These are phyloP conservation scores for Agapanthus africanus DNA, from an alignment of 106 monocot species.

Conservation along the genomic window DNA sequence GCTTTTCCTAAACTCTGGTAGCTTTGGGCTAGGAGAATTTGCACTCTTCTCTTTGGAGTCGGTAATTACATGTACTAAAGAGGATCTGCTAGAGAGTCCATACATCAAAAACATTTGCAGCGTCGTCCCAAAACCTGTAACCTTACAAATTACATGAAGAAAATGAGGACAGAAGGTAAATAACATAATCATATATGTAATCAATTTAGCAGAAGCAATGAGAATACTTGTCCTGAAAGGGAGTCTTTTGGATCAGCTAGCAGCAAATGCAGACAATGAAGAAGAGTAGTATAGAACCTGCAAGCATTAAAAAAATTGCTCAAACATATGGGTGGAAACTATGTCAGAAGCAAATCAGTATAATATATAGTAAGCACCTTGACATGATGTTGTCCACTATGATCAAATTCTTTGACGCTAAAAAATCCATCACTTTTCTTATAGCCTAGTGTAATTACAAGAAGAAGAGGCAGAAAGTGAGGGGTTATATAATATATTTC, in stretches of 20 bases:
- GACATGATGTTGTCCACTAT: conserved; percentile 68
- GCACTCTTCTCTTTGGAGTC: conserved; percentile 28
- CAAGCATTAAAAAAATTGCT: conserved; percentile 16
- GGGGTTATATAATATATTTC: not conserved
- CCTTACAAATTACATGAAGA: conserved; percentile 39
- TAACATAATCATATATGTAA: not conserved
- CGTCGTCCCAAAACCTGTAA: conserved; percentile 64
- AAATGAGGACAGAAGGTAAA: not conserved
- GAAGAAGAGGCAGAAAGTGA: not conserved
- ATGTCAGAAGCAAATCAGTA: not conserved
- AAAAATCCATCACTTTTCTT: conserved; percentile 73
- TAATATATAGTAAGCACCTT: conserved; percentile 40
- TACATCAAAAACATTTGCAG: conserved; percentile 81
- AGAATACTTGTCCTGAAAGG: conserved; percentile 72
- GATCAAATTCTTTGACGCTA: conserved; percentile 62
- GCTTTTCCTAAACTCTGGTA: conserved; percentile 24
- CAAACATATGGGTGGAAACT: not conserved
- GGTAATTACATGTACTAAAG: conserved; percentile 13
- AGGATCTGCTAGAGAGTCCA: conserved; percentile 42
- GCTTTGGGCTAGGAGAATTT: conserved; percentile 20
- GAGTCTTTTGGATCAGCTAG: conserved; percentile 76
- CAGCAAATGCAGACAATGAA: conserved; percentile 78
- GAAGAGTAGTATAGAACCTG: conserved; percentile 71
- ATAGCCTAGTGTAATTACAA: conserved; percentile 39
- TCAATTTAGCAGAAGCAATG: not conserved